Conservation (phyloP, 83 land plant species). For the Picea mariana region DNA sequence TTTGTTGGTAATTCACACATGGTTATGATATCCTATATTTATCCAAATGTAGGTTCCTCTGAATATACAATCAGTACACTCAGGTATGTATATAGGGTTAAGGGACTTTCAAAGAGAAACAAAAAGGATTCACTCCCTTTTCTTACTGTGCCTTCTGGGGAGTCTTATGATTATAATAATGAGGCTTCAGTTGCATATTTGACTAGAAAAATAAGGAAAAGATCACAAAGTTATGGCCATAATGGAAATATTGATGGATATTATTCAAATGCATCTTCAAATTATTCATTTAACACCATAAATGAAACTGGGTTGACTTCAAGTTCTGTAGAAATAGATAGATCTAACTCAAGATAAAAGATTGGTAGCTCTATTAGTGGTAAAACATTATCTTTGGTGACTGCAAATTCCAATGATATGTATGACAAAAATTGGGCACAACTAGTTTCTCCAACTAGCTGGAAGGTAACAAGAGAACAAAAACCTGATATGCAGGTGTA, state of each 20-base stretch:
- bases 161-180: slow-evolving; percentile 30
- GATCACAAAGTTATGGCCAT: slow-evolving; percentile 20
- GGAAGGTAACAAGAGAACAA: slow-evolving; percentile 54
- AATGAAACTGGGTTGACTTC: slow-evolving; percentile 31
- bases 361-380: slow-evolving; percentile 23
- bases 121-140: slow-evolving; percentile 49
- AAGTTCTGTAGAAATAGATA: slow-evolving; percentile 45
- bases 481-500: slow-evolving; percentile 41
- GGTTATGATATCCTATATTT: slow-evolving; percentile 98
- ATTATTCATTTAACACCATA: slow-evolving; percentile 25
- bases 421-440: slow-evolving; percentile 45
- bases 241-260: slow-evolving; percentile 33
- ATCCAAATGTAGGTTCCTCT: slow-evolving; percentile 97
- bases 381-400: slow-evolving; percentile 21
- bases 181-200: slow-evolving; percentile 39
- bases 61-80: slow-evolving; percentile 98
- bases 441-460: slow-evolving; percentile 63
- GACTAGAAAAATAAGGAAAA: slow-evolving; percentile 34
- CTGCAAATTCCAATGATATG: slow-evolving; percentile 29
- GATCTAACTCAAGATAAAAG: slow-evolving; percentile 31
- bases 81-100: slow-evolving; percentile 96
- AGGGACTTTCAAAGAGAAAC: slow-evolving; percentile 72
- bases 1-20: slow-evolving; percentile 98
- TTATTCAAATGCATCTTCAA: slow-evolving; percentile 26
- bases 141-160: slow-evolving; percentile 30